Evolutionary conservation across 2,329 filamentous ascomycete genomes (phyloP).

Genomic region (Alternaria sp.): DNA sequence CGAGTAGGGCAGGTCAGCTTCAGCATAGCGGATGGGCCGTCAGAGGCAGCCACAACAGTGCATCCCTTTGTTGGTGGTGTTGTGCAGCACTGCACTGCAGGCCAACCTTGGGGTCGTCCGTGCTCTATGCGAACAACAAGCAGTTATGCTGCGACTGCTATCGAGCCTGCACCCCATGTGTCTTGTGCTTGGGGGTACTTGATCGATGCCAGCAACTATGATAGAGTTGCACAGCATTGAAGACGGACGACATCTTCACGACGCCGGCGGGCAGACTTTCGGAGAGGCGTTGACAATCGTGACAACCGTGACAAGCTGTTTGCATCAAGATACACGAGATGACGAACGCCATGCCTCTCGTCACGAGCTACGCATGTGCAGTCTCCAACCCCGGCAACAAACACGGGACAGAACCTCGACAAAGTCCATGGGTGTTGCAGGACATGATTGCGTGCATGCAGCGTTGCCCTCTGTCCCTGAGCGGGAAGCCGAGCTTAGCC

Average conservation of each 20-base stretch:
- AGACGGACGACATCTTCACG: neutral
- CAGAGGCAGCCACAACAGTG: slow-evolving; percentile 23
- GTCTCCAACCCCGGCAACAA: slow-evolving; percentile 9
- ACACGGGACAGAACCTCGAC: slow-evolving; percentile 16
- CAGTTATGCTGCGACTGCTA: slow-evolving; percentile 2
- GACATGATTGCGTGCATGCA: slow-evolving; percentile 32
- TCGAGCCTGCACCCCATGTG: slow-evolving; percentile 1
- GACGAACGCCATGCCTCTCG: slow-evolving; percentile 11
- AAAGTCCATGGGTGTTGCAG: slow-evolving; percentile 23
- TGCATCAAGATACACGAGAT: slow-evolving; percentile 2
- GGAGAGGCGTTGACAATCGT: slow-evolving; percentile 3
- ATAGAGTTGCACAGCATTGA: slow-evolving; percentile 20
- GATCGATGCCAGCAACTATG: slow-evolving; percentile 15
- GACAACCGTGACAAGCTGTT: neutral
- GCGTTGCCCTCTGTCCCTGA: slow-evolving; percentile 22
- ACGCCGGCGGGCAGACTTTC: slow-evolving; percentile 10
- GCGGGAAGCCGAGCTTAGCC: slow-evolving; percentile 31
- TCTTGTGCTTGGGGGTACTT: slow-evolving; percentile 14
- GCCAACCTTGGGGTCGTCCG: slow-evolving; percentile 20
- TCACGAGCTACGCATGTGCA: slow-evolving; percentile 13
- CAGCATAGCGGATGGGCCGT: slow-evolving; percentile 14
- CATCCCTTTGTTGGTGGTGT: slow-evolving; percentile 22
- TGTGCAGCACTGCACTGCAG: slow-evolving; percentile 26
- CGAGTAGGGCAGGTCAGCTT: slow-evolving; percentile 25
- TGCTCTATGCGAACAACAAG: slow-evolving; percentile 18